Evolutionary conservation across 2,329 filamentous ascomycete species (phyloP), one percentile per base, ranked within the genome.

Genomic region (Ophioceras dolichostomum): DNA sequence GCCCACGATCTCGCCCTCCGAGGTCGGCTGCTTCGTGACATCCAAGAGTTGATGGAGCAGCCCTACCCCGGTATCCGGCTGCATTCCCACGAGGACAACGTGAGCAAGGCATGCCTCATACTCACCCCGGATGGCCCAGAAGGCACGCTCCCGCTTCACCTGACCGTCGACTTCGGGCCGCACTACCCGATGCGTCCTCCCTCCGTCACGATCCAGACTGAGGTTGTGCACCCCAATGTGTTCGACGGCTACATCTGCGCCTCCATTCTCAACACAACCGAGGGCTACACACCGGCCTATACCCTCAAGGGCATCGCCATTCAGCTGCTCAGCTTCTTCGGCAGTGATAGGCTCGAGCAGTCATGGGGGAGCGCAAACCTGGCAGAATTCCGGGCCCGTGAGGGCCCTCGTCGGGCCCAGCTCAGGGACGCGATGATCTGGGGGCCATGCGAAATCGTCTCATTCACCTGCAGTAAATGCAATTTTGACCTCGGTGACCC

Each of bases 281-380:
- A 62, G 14, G 64, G 55, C 2, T 68, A 65, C 45, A 69, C 66
- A 1, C 59, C 65, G 2, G 67, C 66, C 1, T 70, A 70, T 40
- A 69, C 65, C 0, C 52, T 70, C 18, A 67, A 67, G 39, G 59
- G 55, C 3, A 60, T 70, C 17, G 58, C 63, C 13, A 69, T 70
- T 18, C 65, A 70, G 48, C 42, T 70, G n/a, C 49, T 70, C 3
- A 68, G 65, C 44, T 68, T 71, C 50, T 70, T 70, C 45, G 54
- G 54, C 19, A 69, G 65, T 43, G 60, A 65, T 1, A 54, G 39
- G 2, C 36, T 70, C 3, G 64, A 69, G 39, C 65, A 69, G 39
- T 42, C 45, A 0, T 19, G 56, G 32, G 52, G 50, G 7, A 12
- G 26, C 4, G 32, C 54, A 10, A 32, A 55, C 10, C 48, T 66